Conservation (phyloP, 2,329 filamentous ascomycete species). For the Didymosphaeria variabile region DNA sequence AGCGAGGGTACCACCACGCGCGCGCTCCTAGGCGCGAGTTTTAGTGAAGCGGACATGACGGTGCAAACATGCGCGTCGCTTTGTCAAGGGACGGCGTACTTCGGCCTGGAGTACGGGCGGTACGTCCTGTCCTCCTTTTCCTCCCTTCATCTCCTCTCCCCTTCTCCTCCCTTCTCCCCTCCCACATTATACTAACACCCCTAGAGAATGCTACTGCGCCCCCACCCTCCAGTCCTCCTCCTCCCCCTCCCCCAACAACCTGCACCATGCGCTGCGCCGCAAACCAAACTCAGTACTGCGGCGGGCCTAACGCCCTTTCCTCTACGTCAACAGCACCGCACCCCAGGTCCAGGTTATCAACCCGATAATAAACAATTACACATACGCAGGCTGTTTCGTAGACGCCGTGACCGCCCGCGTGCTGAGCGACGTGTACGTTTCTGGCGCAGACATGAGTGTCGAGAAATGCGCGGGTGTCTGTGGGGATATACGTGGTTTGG, state of each 20-base stretch:
- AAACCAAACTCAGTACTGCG: constrained; percentile 24
- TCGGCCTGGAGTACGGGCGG: constrained; percentile 46
- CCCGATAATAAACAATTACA: constrained; percentile 25
- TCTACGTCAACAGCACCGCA: constrained; percentile 27
- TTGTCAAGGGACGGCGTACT: constrained; percentile 39
- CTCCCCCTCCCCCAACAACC: constrained; percentile 29
- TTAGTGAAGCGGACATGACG: constrained; percentile 42
- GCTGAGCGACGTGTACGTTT: constrained; percentile 14
- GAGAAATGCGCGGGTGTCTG: constrained; percentile 26
- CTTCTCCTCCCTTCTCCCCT: background rate
- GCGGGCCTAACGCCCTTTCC: constrained; percentile 28
- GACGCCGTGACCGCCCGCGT: constrained; percentile 28
- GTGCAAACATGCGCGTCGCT: constrained; percentile 50
- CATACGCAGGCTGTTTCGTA: constrained; percentile 34
- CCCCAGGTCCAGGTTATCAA: constrained; percentile 17
- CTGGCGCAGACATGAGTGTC: constrained; percentile 24
- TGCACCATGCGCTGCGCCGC: constrained; percentile 34
- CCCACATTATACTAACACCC: background rate
- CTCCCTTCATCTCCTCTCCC: background rate
- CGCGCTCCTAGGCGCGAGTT: constrained; percentile 43
- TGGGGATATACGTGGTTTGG: constrained; percentile 24
- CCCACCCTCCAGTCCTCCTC: constrained; percentile 34
- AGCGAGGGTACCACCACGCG: constrained; percentile 41
- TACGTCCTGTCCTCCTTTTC: constrained; percentile 10
- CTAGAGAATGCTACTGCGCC: constrained; percentile 48